phyloP scores from a whole-genome alignment of 768 basidiomycete species.

The Suillus decipiens region DNA sequence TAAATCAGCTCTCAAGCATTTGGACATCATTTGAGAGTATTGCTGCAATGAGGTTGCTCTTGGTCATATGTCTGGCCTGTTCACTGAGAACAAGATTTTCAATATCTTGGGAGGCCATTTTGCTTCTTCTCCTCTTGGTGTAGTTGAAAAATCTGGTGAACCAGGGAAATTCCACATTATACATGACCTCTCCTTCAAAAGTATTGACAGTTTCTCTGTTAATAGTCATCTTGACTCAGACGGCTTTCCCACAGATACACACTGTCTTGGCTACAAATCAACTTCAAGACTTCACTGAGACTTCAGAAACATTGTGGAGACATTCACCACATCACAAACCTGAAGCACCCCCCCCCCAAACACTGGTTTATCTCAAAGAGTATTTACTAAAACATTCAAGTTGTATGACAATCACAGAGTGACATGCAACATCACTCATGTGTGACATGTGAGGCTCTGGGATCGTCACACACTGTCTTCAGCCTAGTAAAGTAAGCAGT shows the following conservation, averaged over 20 bases:
- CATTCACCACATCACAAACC: too few relatives aligned
- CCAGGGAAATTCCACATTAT: constrained; percentile 19
- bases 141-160: not conserved
- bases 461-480: too few relatives aligned
- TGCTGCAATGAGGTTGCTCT: constrained; percentile 3
- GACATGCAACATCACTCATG: too few relatives aligned
- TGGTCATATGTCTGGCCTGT: constrained; percentile 13
- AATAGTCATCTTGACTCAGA: constrained; percentile 11
- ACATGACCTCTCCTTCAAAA: constrained; percentile 20
- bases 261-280: too few relatives aligned
- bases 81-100: not conserved
- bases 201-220: constrained; percentile 1
- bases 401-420: too few relatives aligned
- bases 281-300: too few relatives aligned
- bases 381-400: too few relatives aligned
- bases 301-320: too few relatives aligned
- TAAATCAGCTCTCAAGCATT: constrained; percentile 4
- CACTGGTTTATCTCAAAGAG: too few relatives aligned
- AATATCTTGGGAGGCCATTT: not conserved
- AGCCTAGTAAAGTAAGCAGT: too few relatives aligned
- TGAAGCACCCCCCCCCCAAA: too few relatives aligned
- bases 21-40: constrained; percentile 9
- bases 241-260: not conserved
- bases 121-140: not conserved
- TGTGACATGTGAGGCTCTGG: too few relatives aligned